Percentiles rank a stretch among this genome's conserved stretches.
Conservation (phyloP, 2,329 filamentous ascomycete species). For the Aspergillus costaricaensis region DNA sequence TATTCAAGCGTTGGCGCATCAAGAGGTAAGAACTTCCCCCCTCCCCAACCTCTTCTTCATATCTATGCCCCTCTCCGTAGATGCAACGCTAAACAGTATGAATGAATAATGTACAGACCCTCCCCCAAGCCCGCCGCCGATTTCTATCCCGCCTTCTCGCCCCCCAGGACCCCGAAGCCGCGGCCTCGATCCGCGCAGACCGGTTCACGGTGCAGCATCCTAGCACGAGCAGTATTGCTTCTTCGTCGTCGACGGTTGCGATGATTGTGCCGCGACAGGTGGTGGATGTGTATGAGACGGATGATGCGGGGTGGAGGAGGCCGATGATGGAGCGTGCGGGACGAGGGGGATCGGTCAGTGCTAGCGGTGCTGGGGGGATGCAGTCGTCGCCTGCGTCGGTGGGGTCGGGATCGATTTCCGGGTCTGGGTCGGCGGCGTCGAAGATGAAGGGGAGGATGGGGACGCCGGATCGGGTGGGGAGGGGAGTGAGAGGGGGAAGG, state of each 20-base stretch:
- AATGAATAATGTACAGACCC: constrained; percentile 28
- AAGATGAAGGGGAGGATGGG: constrained; percentile 14
- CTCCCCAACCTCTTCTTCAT: background rate
- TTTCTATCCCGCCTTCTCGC: constrained; percentile 40
- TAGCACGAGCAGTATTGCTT: background rate
- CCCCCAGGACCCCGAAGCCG: constrained; percentile 27
- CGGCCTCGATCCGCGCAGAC: constrained; percentile 31
- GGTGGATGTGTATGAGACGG: constrained; percentile 26
- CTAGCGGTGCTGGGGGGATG: background rate
- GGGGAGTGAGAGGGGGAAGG: constrained; percentile 12
- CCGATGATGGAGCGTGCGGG: constrained; percentile 5
- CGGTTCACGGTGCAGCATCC: constrained; percentile 28
- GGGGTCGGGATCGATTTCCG: constrained; percentile 8
- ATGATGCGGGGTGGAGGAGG: constrained; percentile 26
- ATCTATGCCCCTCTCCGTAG: too few relatives aligned
- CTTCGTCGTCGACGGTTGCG: constrained; percentile 10
- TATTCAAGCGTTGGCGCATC: constrained; percentile 41
- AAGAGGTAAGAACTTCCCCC: constrained; percentile 32
- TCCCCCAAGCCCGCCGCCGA: constrained; percentile 41
- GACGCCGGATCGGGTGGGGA: constrained; percentile 17
- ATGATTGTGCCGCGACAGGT: constrained; percentile 20
- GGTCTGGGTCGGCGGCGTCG: background rate
- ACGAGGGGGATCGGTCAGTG: background rate
- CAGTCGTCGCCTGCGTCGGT: constrained; percentile 11
- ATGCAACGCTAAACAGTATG: too few relatives aligned